phyloP scores from a whole-genome alignment of 208 protist species.

The Sergeia podlipaevii region DNA sequence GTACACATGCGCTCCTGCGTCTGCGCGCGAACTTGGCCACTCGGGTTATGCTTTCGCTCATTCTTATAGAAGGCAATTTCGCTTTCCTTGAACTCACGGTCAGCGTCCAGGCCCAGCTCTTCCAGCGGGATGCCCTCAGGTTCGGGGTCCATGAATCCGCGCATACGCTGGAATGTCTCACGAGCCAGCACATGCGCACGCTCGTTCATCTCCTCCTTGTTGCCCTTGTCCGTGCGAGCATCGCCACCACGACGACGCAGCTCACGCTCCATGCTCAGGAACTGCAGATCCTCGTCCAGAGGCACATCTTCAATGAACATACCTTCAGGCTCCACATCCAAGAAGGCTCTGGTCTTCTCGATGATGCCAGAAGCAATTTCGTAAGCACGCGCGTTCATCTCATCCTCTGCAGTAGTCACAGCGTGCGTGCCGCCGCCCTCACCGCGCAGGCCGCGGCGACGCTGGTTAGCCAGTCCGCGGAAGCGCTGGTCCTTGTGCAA shows the following conservation, averaged over 20 bases:
- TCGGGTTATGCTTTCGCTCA: slow-evolving; percentile 14
- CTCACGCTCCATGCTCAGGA: slow-evolving; percentile 67
- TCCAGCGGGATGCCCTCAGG: slow-evolving; percentile 65
- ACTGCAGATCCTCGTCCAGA: slow-evolving; percentile 70
- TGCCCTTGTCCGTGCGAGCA: slow-evolving; percentile 41
- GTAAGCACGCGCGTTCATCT: slow-evolving; percentile 63
- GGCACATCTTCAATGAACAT: slow-evolving; percentile 77
- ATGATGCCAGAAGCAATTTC: slow-evolving; percentile 81
- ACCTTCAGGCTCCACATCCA: slow-evolving; percentile 77
- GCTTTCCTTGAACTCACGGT: slow-evolving; percentile 71
- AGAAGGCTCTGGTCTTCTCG: slow-evolving; percentile 60
- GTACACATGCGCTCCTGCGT: slow-evolving; percentile 45
- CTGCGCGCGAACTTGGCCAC: slow-evolving; percentile 16
- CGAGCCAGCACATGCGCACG: slow-evolving; percentile 65
- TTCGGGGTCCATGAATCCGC: slow-evolving; percentile 70
- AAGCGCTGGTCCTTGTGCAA: slow-evolving; percentile 55
- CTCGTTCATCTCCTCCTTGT: slow-evolving; percentile 75
- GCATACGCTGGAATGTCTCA: slow-evolving; percentile 53
- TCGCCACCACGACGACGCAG: slow-evolving; percentile 55
- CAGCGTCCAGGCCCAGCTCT: slow-evolving; percentile 69
- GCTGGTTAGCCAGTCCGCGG: slow-evolving; percentile 18
- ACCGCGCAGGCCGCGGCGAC: slow-evolving; percentile 10
- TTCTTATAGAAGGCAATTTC: slow-evolving; percentile 67
- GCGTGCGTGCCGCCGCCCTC: slow-evolving; percentile 23
- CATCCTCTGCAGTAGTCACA: slow-evolving; percentile 58